These are phyloP conservation scores for Fusarium phyllophilum DNA, from an alignment of 2,329 filamentous ascomycete genomes.

Conservation along the genomic window DNA sequence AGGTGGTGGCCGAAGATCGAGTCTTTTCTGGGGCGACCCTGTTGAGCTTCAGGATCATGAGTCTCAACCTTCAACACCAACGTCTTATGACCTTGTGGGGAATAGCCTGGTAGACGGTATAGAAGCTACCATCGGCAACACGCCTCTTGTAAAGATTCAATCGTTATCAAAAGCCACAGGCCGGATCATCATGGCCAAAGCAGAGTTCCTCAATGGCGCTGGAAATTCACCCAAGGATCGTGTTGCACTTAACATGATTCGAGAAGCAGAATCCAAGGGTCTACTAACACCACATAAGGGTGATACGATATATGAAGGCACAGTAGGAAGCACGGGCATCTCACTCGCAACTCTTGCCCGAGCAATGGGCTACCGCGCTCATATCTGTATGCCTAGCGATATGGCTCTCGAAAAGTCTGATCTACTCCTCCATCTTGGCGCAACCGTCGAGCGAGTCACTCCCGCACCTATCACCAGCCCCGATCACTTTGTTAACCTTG, in stretches of 20 bases:
- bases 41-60: constrained; percentile 68
- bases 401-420: constrained; percentile 89
- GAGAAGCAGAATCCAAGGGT: constrained; percentile 80
- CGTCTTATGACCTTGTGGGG: constrained; percentile 45
- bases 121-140: constrained; percentile 92
- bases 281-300: constrained; percentile 81
- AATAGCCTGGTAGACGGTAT: constrained; percentile 75
- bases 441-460: constrained; percentile 88
- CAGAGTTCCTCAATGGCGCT: constrained; percentile 95
- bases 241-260: constrained; percentile 90
- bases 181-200: constrained; percentile 90
- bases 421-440: constrained; percentile 88
- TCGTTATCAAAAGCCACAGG: constrained; percentile 88
- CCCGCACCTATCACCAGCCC: constrained; percentile 95
- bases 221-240: constrained; percentile 95
- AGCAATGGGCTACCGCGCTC: constrained; percentile 87
- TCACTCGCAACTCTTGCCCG: constrained; percentile 90
- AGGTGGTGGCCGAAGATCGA: constrained; percentile 50
- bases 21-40: constrained; percentile 58
- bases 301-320: constrained; percentile 97
- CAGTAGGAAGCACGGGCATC: constrained; percentile 95
- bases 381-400: constrained; percentile 98
- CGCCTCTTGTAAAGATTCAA: constrained; percentile 85
- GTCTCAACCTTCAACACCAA: constrained; percentile 40
- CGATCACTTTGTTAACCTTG: constrained; percentile 93